Evolutionary conservation across 495 filamentous ascomycete genomes (phyloP).

Genomic region (Haplographium delicatum): DNA sequence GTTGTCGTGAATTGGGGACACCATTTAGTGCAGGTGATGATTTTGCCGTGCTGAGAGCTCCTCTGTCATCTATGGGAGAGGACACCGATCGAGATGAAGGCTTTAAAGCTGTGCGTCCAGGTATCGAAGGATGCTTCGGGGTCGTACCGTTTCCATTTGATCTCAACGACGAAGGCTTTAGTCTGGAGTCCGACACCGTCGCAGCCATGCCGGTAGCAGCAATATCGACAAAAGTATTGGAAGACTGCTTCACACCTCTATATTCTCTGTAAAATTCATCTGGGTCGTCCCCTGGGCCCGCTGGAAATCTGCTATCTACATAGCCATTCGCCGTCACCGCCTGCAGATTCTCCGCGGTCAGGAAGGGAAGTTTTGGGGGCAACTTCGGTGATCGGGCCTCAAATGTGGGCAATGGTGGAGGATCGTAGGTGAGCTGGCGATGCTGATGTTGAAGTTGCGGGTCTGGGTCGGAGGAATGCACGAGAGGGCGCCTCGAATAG

Average conservation of each 20-base stretch:
- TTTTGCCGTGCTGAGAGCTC: conserved; percentile 18
- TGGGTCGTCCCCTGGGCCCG: conserved; percentile 30
- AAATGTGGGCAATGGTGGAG: conserved; percentile 16
- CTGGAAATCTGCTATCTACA: neutral
- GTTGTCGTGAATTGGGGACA: conserved; percentile 27
- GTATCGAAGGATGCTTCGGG: conserved; percentile 22
- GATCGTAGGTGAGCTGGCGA: conserved; percentile 5
- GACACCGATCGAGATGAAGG: conserved; percentile 39
- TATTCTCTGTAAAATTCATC: conserved; percentile 51
- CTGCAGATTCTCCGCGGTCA: conserved; percentile 21
- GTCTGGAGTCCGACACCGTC: conserved; percentile 11
- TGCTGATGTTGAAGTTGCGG: conserved; percentile 8
- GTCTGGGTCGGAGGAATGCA: conserved; percentile 1
- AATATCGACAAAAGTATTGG: conserved; percentile 30
- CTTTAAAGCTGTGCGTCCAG: conserved; percentile 13
- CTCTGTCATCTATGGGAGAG: conserved; percentile 40
- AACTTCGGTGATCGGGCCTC: conserved; percentile 13
- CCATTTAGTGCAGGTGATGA: conserved; percentile 27
- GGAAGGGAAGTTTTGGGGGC: conserved; percentile 19
- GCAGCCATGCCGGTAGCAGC: conserved; percentile 16
- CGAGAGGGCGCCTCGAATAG: conserved; percentile 20
- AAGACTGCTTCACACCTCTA: conserved; percentile 29
- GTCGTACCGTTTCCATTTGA: conserved; percentile 26
- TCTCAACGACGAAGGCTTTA: conserved; percentile 14
- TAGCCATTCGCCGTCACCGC: conserved; percentile 21